These are phyloP conservation scores for Wickerhamomyces sydowiorum DNA, from an alignment of 805 yeast species.

Conservation along the genomic window DNA sequence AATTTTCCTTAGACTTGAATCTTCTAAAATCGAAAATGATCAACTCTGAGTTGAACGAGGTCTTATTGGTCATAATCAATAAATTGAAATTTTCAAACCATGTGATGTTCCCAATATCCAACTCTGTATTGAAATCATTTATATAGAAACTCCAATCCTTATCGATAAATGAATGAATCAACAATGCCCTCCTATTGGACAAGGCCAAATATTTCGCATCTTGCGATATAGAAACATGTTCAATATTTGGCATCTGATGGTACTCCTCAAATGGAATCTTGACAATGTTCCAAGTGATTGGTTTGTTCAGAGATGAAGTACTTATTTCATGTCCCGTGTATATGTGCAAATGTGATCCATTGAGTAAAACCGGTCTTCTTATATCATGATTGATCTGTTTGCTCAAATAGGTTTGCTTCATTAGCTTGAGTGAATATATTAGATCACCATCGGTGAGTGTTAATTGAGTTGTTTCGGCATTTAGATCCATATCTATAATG, in stretches of 20 bases:
- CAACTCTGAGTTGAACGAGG: conserved; percentile 14
- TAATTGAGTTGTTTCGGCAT: background rate
- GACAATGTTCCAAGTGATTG: conserved; percentile 17
- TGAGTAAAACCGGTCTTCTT: conserved; percentile 18
- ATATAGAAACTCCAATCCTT: conserved; percentile 23
- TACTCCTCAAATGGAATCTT: conserved; percentile 18
- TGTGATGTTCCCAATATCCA: conserved; percentile 11
- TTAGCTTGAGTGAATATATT: conserved; percentile 5
- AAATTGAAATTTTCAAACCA: conserved; percentile 16
- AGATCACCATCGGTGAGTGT: conserved; percentile 3
- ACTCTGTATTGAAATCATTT: conserved; percentile 20
- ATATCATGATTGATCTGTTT: conserved; percentile 19
- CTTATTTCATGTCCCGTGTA: conserved; percentile 22
- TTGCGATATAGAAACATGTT: conserved; percentile 15
- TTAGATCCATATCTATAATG: conserved; percentile 5
- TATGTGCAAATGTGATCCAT: conserved; percentile 16
- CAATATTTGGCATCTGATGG: conserved; percentile 14
- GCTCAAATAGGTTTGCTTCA: conserved; percentile 2
- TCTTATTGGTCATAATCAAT: conserved; percentile 15
- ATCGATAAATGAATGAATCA: conserved; percentile 17
- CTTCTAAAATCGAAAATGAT: conserved; percentile 20
- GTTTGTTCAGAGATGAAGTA: conserved; percentile 3
- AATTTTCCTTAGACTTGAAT: conserved; percentile 9
- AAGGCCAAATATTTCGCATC: conserved; percentile 20
- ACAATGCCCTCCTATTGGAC: conserved; percentile 12